phyloP scores from a whole-genome alignment of 176 grass and related monocot species.

The Phoenix roebelenii region DNA sequence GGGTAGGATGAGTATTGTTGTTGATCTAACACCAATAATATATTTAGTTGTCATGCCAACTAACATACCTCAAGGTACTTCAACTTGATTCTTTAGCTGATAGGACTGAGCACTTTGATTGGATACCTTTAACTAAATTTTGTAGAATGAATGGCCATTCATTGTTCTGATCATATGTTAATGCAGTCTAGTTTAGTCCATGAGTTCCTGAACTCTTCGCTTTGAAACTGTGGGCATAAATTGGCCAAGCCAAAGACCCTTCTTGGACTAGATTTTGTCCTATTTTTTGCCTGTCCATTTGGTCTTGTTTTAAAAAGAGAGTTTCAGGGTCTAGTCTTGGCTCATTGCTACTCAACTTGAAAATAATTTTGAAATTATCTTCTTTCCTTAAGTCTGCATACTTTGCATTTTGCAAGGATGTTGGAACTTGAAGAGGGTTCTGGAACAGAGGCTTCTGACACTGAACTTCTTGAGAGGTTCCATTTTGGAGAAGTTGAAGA shows the following conservation, averaged over 20 bases:
- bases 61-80: not conserved
- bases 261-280: too few relatives aligned
- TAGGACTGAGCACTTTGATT: too few relatives aligned
- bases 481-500: constrained; percentile 15
- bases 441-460: constrained; percentile 63
- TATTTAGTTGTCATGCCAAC: not conserved
- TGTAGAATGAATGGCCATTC: not conserved
- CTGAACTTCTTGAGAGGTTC: constrained; percentile 40
- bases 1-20: too few relatives aligned
- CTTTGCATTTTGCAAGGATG: constrained; percentile 48
- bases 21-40: too few relatives aligned
- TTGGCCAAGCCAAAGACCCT: too few relatives aligned
- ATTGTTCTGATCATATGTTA: not conserved
- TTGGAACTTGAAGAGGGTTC: constrained; percentile 76
- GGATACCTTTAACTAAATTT: not conserved
- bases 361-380: too few relatives aligned
- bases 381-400: too few relatives aligned
- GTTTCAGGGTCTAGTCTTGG: too few relatives aligned
- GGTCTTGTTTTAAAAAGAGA: too few relatives aligned
- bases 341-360: too few relatives aligned
- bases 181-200: not conserved
- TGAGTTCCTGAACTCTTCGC: not conserved
- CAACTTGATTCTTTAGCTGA: not conserved
- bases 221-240: too few relatives aligned
- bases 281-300: too few relatives aligned